Percentiles rank a stretch among this genome's conserved stretches.
These are phyloP conservation scores for Scedosporium dehoogii DNA, from an alignment of 2,329 filamentous ascomycete species.

Conservation along the genomic window DNA sequence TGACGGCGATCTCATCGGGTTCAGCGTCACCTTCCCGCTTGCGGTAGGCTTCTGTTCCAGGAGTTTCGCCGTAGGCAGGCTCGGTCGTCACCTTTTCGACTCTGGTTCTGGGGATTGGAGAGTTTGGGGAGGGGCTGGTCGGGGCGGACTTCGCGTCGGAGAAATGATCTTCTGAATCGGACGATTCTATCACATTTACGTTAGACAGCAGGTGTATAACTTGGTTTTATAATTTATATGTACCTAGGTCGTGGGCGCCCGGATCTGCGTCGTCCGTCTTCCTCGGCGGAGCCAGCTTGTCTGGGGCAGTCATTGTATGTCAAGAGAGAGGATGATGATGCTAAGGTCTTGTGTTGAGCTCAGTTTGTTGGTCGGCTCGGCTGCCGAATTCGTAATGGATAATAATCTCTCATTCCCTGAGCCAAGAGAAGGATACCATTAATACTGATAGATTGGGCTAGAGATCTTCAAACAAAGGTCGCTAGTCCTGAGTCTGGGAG, in stretches of 20 bases:
- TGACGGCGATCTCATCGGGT: constrained; percentile 50
- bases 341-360: background rate
- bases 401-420: background rate
- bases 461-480: background rate
- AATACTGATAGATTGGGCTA: background rate
- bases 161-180: constrained; percentile 61
- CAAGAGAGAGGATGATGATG: background rate
- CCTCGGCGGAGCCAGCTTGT: constrained; percentile 3
- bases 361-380: background rate
- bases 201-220: background rate
- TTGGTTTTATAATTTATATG: constrained; percentile 8
- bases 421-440: background rate
- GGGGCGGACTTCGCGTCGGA: constrained; percentile 52
- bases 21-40: constrained; percentile 46
- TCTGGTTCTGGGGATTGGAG: constrained; percentile 47
- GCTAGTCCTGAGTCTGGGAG: background rate
- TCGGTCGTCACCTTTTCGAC: constrained; percentile 48
- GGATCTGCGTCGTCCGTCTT: constrained; percentile 30
- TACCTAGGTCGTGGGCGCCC: constrained; percentile 52
- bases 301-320: constrained; percentile 1
- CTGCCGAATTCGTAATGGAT: background rate
- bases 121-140: constrained; percentile 30
- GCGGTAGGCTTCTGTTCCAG: constrained; percentile 47
- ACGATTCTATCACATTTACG: constrained; percentile 27
- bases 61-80: constrained; percentile 48